These are phyloP conservation scores for Starmerella lactis-condensi DNA, from an alignment of 805 yeast genomes.

Conservation along the genomic window DNA sequence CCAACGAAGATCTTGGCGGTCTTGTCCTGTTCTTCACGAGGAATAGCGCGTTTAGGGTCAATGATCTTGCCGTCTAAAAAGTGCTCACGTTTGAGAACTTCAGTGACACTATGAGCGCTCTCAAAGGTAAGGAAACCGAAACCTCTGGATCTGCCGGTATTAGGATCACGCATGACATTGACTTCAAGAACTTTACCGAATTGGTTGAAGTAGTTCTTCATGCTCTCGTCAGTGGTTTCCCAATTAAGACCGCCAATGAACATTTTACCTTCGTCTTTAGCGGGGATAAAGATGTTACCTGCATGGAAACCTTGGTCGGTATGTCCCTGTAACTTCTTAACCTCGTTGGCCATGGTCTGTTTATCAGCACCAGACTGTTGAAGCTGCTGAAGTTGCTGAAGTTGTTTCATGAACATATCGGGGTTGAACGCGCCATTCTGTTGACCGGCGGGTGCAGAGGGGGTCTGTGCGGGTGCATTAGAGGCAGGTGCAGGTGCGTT, in stretches of 20 bases:
- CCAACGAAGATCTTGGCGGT: conserved; percentile 96
- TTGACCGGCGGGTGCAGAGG: conserved; percentile 13
- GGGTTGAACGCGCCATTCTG: conserved; percentile 13
- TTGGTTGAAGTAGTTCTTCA: conserved; percentile 64
- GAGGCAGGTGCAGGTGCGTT: conserved; percentile 12
- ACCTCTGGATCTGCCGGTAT: conserved; percentile 81
- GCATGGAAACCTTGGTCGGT: conserved; percentile 18
- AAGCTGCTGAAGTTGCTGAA: conserved; percentile 17
- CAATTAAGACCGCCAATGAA: conserved; percentile 93
- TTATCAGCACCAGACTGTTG: conserved; percentile 6
- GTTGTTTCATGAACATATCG: conserved; percentile 15
- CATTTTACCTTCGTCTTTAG: conserved; percentile 73
- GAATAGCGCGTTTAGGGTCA: conserved; percentile 94
- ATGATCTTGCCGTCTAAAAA: conserved; percentile 86
- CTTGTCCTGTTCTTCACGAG: conserved; percentile 90
- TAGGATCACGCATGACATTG: conserved; percentile 79
- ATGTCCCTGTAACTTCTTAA: conserved; percentile 5
- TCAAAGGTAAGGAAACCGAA: conserved; percentile 84
- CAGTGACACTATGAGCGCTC: conserved; percentile 65
- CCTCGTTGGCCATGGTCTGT: not conserved
- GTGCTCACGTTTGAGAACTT: conserved; percentile 71
- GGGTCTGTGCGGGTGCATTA: conserved; percentile 15
- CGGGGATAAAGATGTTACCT: conserved; percentile 31
- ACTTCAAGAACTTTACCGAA: conserved; percentile 78
- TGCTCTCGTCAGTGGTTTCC: conserved; percentile 86